Evolutionary conservation across 805 yeast genomes (phyloP), one percentile per base, ranked within the genome.

Genomic region (Metschnikowia santaceciliae): DNA sequence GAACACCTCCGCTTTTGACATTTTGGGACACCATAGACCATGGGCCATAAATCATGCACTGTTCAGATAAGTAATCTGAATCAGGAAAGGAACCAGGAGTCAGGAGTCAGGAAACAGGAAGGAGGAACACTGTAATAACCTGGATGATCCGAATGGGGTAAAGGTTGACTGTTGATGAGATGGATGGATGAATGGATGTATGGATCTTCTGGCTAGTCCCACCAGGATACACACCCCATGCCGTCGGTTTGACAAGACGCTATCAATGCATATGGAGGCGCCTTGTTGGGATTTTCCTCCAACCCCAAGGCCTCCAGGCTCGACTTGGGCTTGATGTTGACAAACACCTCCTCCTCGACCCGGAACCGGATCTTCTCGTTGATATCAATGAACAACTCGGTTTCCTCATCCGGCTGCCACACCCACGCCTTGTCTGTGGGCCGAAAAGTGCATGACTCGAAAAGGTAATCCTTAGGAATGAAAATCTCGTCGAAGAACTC

Each of bases 171-270:
- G 10, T 26, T 26, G 30, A 26, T 26, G 4, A 5, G 13, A 8
- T 26, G 30, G 23, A 22, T 3, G 1, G 23, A 22, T 22, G 23
- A 3, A 3, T 3, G 10, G 30, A 26, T 26, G 8, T 11, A 26
- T 14, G 10, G 15, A 20, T 4, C 22, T 5, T 20, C 22, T 6
- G 14, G n/a, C 35, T 42, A 84, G 62, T 88, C 95, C 99, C 99
- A 92, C 99, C 99, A 94, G 50, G 91, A 81, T 38, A 89, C 84
- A 59, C 95, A 82, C 4, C 99, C 99, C 95, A 90, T 89, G 41
- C 99, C 99, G 62, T 90, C 97, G 3, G 90, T 83, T 66, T 90
- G 97, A 66, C 97, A 90, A 56, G 96, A 87, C 15, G 92, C 98
- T 30, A 88, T 68, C 26, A 92, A 70, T 8, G 90, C 88, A 70